A percentile compares a stretch with the other conserved stretches of the same genome.
Conservation (phyloP, 2,329 filamentous ascomycete genomes). For the Thelonectria discophora region DNA sequence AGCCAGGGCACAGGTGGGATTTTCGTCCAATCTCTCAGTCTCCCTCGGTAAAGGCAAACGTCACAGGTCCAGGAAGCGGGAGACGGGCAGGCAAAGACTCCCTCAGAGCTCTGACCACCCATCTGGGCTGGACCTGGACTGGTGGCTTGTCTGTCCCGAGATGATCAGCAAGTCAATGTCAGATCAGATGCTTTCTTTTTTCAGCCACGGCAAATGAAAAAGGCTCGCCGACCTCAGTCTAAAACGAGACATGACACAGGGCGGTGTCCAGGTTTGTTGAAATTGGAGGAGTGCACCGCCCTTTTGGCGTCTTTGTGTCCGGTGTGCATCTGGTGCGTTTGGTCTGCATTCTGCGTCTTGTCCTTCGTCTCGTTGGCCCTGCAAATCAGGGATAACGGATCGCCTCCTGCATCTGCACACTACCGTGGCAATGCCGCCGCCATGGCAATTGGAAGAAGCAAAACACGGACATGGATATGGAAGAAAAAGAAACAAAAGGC, state of each 20-base stretch:
- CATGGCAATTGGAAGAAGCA: neutral
- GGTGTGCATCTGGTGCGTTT: too few species aligned
- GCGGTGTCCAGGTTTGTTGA: slow-evolving; percentile 9
- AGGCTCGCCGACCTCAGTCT: neutral
- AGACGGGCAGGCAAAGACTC: neutral
- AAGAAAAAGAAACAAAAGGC: neutral
- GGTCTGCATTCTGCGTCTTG: too few species aligned
- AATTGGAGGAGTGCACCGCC: neutral
- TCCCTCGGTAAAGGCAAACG: neutral
- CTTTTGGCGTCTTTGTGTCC: neutral
- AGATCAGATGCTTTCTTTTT: neutral
- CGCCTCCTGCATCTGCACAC: neutral
- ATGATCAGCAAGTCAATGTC: too few species aligned
- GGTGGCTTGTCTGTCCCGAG: too few species aligned
- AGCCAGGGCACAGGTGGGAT: neutral
- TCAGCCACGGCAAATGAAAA: neutral
- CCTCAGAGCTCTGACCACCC: neutral
- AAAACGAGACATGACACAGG: slow-evolving; percentile 7
- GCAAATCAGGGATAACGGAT: neutral
- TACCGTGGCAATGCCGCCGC: neutral
- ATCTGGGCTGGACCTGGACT: neutral
- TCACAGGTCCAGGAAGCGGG: neutral
- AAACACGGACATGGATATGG: neutral
- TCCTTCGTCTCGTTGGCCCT: neutral
- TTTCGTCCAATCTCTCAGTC: neutral